Base-by-base conservation (phyloP, 2,329 filamentous ascomycete genomes). In the Fusarium siculi region DNA sequence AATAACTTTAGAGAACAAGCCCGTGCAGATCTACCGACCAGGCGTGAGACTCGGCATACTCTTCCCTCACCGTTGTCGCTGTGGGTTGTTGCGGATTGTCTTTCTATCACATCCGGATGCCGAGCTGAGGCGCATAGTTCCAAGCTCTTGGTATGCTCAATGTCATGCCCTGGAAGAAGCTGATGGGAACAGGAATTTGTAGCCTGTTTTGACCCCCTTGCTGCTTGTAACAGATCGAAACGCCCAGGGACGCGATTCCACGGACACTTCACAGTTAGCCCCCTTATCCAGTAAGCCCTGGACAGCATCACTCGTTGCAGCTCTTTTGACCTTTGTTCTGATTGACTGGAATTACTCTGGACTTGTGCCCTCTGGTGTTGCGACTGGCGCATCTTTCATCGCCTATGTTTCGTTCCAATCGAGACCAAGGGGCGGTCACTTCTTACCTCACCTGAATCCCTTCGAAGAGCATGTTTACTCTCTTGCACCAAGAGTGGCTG, bases 11-110 rank as follows among this genome's bases (percentile, higher is more conserved):
- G 12, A 8, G 30, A 2, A 9, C 14, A 25, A 2, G 23, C 5
- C 19, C 7, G 2, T 57, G 14, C 7, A 28, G 30, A 47, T 7
- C 23, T 28, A 7, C 28, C 12, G 3, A 36, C 34, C 7, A 36
- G n/a, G 14, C 18, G 5, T 2, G n/a, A 19, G n/a, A 14, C n/a
- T 16, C n/a, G 8, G 40, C 39, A 21, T 9, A 12, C 7, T 14
- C n/a, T 4, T 5, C n/a, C 40, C n/a, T 8, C 21, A 1, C 4
- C 8, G 25, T 28, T 21, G 0, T n/a, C n/a, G 3, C 9, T 47
- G 42, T 47, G 54, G 40, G 30, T n/a, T n/a, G 30, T 57, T 32
- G 30, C 54, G 7, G 54, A 12, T 2, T 57, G 30, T 36, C 19
- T 57, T 18, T 34, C 23, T 5, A 28, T 47, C 12, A 4, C n/a